These are phyloP conservation scores for Scheffersomyces segobiensis DNA, from an alignment of 1,139 yeast species.

Conservation along the genomic window DNA sequence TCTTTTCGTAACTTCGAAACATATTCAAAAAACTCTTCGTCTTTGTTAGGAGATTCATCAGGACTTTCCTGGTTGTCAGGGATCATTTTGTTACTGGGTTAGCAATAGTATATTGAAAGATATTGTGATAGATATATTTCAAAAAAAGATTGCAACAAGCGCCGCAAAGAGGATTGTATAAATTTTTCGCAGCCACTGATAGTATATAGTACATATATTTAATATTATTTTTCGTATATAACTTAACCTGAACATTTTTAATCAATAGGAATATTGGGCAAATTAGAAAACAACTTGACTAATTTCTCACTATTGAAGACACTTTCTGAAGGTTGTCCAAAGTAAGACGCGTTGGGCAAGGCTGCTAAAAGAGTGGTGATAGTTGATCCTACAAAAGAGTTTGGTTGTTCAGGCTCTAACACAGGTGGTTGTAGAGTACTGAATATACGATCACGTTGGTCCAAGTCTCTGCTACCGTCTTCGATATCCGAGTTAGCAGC, in stretches of 20 bases:
- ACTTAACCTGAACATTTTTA: slow-evolving; percentile 2
- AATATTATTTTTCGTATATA: background rate
- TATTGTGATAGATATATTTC: background rate
- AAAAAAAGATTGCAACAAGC: background rate
- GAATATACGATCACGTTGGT: background rate
- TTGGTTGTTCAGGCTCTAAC: slow-evolving; percentile 12
- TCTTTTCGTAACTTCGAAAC: slow-evolving; percentile 1
- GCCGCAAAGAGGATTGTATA: background rate
- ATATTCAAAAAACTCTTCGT: background rate
- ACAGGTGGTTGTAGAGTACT: background rate
- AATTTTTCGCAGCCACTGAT: slow-evolving; percentile 9
- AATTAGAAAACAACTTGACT: slow-evolving; percentile 41
- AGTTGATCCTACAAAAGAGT: slow-evolving; percentile 51
- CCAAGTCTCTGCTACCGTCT: background rate
- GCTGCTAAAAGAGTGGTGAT: slow-evolving; percentile 53
- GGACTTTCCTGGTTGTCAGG: background rate
- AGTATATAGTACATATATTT: background rate
- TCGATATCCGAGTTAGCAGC: background rate
- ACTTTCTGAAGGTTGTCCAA: slow-evolving; percentile 42
- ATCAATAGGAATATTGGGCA: slow-evolving; percentile 29
- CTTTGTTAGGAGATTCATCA: background rate
- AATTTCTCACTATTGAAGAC: slow-evolving; percentile 42
- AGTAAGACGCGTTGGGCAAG: slow-evolving; percentile 52
- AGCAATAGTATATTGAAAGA: background rate
- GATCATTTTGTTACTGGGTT: background rate